These are phyloP conservation scores for Beauveria sp. DNA, from an alignment of 2,329 filamentous ascomycete genomes.

Conservation along the genomic window DNA sequence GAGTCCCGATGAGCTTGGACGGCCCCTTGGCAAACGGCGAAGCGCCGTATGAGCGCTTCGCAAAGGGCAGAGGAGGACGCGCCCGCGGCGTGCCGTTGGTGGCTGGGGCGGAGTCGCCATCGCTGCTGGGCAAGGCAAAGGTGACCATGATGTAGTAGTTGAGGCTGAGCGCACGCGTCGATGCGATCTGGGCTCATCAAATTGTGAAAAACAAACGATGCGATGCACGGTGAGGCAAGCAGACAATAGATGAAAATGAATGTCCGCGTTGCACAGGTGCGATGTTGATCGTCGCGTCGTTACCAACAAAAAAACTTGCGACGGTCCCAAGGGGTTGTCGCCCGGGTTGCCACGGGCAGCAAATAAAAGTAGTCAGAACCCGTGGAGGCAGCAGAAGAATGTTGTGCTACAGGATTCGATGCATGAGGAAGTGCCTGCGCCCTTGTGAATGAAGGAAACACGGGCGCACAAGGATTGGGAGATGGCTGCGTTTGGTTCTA, in stretches of 20 bases:
- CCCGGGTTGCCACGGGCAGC: slow-evolving; percentile 2
- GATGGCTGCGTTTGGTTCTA: not conserved
- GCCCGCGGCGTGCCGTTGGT: slow-evolving; percentile 29
- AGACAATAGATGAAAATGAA: not conserved
- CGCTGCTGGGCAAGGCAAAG: slow-evolving; percentile 28
- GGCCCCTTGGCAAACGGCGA: slow-evolving; percentile 25
- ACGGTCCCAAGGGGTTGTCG: not conserved
- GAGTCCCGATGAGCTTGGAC: slow-evolving; percentile 30
- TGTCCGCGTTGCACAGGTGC: not conserved
- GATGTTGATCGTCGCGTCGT: not conserved
- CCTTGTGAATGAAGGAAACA: slow-evolving; percentile 1
- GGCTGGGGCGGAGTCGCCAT: slow-evolving; percentile 24
- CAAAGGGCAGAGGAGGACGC: slow-evolving; percentile 35
- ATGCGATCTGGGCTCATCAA: not conserved
- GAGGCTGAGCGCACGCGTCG: not conserved
- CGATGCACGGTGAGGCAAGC: not conserved
- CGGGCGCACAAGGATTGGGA: not conserved
- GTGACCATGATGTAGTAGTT: slow-evolving; percentile 26
- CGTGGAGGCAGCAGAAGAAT: not conserved
- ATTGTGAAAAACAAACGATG: not conserved
- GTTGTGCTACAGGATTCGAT: slow-evolving; percentile 5
- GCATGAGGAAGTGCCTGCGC: not conserved
- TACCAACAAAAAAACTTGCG: not conserved
- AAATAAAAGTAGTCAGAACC: not conserved
- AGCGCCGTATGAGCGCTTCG: slow-evolving; percentile 33